Conservation (phyloP, 441 rosid genomes). For the Melastoma candidum region DNA sequence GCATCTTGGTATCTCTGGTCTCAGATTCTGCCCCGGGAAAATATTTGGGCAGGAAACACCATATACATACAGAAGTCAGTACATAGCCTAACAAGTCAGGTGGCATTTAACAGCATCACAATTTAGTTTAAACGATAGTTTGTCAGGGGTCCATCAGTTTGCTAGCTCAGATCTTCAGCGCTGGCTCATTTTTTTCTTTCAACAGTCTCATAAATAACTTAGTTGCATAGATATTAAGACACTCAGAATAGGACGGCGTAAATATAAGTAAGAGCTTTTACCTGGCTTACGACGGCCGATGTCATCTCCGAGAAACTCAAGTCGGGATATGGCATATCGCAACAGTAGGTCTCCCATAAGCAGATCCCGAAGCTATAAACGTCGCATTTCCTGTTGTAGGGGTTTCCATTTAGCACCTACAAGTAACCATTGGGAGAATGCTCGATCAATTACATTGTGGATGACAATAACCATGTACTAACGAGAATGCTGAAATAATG, state of each 20-base stretch:
- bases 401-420: constrained; percentile 16
- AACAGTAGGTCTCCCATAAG: constrained; percentile 16
- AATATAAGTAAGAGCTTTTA: background rate
- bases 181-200: too few relatives aligned
- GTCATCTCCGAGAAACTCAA: constrained; percentile 21
- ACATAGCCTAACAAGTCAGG: too few relatives aligned
- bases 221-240: too few relatives aligned
- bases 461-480: background rate
- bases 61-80: too few relatives aligned
- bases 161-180: too few relatives aligned
- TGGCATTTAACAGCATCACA: too few relatives aligned
- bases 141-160: too few relatives aligned
- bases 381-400: constrained; percentile 17
- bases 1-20: constrained; percentile 18
- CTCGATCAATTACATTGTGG: background rate
- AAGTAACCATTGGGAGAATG: constrained; percentile 4
- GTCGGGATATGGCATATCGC: constrained; percentile 16
- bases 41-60: too few relatives aligned
- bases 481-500: background rate
- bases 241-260: background rate
- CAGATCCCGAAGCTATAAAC: constrained; percentile 17
- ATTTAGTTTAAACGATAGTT: too few relatives aligned
- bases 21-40: constrained; percentile 9
- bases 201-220: too few relatives aligned
- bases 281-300: constrained; percentile 18